phyloP scores from a whole-genome alignment of 2,329 filamentous ascomycete species.

The Botrytis tulipae region DNA sequence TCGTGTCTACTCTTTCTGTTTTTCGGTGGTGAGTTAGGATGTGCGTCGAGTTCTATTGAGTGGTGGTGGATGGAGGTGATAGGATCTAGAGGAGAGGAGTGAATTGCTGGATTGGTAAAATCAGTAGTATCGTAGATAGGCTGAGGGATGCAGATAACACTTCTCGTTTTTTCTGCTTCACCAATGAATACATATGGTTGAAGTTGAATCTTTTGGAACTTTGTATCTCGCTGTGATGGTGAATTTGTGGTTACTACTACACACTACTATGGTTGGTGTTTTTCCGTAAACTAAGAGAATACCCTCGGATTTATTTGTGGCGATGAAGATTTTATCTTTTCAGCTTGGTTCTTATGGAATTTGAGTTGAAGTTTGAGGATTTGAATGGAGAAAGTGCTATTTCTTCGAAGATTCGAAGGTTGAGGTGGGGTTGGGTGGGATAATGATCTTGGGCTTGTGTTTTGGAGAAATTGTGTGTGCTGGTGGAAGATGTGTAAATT shows the following conservation, averaged over 20 bases:
- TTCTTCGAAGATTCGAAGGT: background rate
- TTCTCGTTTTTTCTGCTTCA: background rate
- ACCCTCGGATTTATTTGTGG: background rate
- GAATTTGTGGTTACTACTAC: background rate
- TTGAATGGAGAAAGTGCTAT: background rate
- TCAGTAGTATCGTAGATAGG: constrained; percentile 11
- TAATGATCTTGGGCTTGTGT: too few species aligned
- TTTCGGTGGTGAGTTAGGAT: background rate
- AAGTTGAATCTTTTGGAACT: background rate
- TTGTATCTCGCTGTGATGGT: background rate
- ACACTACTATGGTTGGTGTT: background rate
- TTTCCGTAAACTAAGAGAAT: background rate
- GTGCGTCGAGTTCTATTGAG: background rate
- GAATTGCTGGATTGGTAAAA: constrained; percentile 4
- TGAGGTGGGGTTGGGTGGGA: background rate
- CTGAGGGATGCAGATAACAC: background rate
- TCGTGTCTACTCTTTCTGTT: constrained; percentile 3
- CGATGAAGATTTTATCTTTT: background rate
- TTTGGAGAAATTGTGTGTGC: too few species aligned
- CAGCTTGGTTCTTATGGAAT: background rate
- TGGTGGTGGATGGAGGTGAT: background rate
- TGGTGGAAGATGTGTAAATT: too few species aligned
- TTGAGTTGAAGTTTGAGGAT: background rate
- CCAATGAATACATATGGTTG: constrained; percentile 12
- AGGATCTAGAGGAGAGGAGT: background rate